Base-by-base conservation (phyloP, 2,329 filamentous ascomycete species). In the Scedosporium aurantiacum region DNA sequence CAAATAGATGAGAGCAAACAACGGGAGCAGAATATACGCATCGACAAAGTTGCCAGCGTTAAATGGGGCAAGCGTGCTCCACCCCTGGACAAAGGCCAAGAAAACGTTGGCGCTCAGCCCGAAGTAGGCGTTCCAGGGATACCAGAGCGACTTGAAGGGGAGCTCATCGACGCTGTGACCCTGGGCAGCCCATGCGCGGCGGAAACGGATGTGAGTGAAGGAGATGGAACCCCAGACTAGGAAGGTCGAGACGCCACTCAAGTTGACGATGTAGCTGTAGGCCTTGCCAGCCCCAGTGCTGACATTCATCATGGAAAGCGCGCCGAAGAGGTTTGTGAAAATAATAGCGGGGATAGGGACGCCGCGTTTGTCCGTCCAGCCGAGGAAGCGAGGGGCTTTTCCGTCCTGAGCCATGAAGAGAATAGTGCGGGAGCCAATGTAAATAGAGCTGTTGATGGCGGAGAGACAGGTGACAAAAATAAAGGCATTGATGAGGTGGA, bases 401-500 rank as follows among this genome's bases (percentile, higher is more conserved):
- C 82, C 78, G 54, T 85, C 84, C 67, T 89, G 85, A 0, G 87
- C 87, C 84, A 92, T 89, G 74, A 85, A 91, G 0, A 91, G 74
- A 1, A 93, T 73, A 0, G 88, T 91, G 23, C 89, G 82, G 2
- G 86, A 89, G 54, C 84, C 85, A 65, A 92, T 89, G 70, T 91
- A 92, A 64, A 92, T 87, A 7, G 86, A 88, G 60, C 83, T 85
- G 73, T 92, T 92, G 66, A 87, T 82, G 18, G 88, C 87, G 0
- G 81, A 86, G 43, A 90, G 76, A 61, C 88, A 88, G 12, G 88
- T 89, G 7, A 90, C 76, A 58, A 92, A 80, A 67, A 90, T 89
- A 68, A 90, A 87, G 45, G 85, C 87, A 65, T 92, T 92, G 75
- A 92, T 88, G 1, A 92, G 79, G 68, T 92, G 84, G 1, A 88